Base-by-base conservation (phyloP, 2,329 filamentous ascomycete species). In the Pyrenophora teres region DNA sequence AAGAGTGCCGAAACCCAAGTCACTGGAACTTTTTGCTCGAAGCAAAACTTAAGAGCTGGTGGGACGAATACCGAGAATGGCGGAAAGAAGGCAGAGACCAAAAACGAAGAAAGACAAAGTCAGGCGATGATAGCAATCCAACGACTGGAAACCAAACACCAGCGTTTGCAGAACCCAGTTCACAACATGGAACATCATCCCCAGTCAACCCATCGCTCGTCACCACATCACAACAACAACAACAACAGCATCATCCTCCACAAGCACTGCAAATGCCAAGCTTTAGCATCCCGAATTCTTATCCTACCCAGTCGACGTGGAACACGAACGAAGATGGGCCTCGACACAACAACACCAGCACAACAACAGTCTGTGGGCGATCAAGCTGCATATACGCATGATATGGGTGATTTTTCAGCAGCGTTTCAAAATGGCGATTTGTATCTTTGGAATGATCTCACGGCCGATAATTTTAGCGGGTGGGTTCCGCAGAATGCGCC, bases 351-450 rank as follows among this genome's bases (percentile, higher is more conserved):
- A 4, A 31, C 40, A 4, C 23, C 45, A 0, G 36, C 41, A 10
- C 50, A 54, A 36, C 27, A 30, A 30, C 27, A 27, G 25, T 19
- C 51, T 4, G 44, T 60, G 4, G 40, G 37, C 9, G 59, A 59
- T n/a, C 55, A 59, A 49, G 36, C 50, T 3, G 39, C 50, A 0
- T 64, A 64, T 13, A 54, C 64, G 1, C 54, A 63, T 3, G 68
- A 69, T 16, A 68, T 72, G 56, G 63, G 64, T 2, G 69, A 72
- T 30, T 72, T 73, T 47, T 64, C 63, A 0, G 56, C 63, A 0
- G 68, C 70, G 2, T 72, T 73, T 42, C 68, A 72, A 25, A 65
- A 72, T 16, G 70, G 70, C 7, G 70, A 73, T 46, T 55, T 73
- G 45, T 72, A 72, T 49, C 54, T 73, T 1, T 73, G 70, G 70